Evolutionary conservation across 1,284 basidiomycete species (phyloP), one percentile per base, ranked within the genome.

Genomic region (Laetiporus sulphureus): DNA sequence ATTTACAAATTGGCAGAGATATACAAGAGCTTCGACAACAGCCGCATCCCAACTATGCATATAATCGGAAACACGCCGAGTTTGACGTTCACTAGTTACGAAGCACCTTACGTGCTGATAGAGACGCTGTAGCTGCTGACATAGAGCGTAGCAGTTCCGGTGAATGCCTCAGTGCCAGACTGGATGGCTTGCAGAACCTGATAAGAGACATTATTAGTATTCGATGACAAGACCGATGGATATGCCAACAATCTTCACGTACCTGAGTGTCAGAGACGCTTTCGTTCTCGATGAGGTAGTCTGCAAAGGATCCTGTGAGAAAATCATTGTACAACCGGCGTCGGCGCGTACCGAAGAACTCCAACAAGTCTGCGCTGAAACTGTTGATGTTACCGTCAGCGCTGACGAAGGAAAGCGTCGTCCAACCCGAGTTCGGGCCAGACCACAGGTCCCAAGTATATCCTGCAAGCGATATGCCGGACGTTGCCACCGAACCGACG

Each of bases 111-210:
- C 32, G 44, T 37, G 36, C 42, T 38, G 20, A 69, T 53, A 24
- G 50, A 41, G 8, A 60, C 58, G 42, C 48, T 58, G 53, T 50
- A 61, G 49, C 44, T 52, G 38, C 48, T 24, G 23, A 48, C 59
- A 29, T 55, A 32, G 43, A 61, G 51, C 36, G 42, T 51, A 22
- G 59, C 59, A 32, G 45, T 51, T 71, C 81, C 36, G 75, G 83
- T 49, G 80, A 90, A 48, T 76, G 86, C 43, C 69, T 89, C 60
- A 79, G 90, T 24, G 74, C 77, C 34, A 75, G 79, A 58, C 71
- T 92, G 38, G 69, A 78, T 40, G 74, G 75, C 30, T 65, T 92
- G 40, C 68, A 87, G 50, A 71, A 68, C 53, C 71, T 79, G 38
- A 5, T 19, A 19, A 36, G 4, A 7, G 18, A 32, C 20, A 15